Conservation (phyloP, 1,284 basidiomycete species). For the Cystobasidium sp. region DNA sequence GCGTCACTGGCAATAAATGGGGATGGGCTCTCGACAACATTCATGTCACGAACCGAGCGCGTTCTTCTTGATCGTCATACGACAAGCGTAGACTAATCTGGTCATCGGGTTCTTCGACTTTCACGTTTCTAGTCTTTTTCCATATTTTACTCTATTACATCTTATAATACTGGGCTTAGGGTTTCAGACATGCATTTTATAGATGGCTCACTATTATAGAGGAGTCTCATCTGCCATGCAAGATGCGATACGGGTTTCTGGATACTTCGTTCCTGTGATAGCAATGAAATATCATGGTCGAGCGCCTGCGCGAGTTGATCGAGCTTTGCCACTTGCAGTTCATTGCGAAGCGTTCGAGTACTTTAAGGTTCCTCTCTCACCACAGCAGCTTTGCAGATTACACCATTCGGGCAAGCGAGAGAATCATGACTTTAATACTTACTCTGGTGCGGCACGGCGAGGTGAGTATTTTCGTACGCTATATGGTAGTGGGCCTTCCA, state of each 20-base stretch:
- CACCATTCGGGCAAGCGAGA: not conserved
- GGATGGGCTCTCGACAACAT: no score
- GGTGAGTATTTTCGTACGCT: constrained; percentile 2
- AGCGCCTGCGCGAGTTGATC: no score
- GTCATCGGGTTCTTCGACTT: no score
- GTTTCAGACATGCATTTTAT: not conserved
- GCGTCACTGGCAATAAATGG: no score
- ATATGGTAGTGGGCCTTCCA: not conserved
- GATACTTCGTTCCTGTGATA: no score
- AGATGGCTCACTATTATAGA: not conserved
- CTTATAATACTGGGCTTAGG: not conserved
- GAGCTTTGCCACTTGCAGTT: constrained; percentile 1
- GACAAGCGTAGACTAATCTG: no score
- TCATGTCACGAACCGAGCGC: no score
- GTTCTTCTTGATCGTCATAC: no score
- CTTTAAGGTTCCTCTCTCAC: no score
- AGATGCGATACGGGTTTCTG: no score
- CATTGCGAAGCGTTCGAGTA: not conserved
- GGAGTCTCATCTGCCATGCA: no score
- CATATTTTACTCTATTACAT: not conserved
- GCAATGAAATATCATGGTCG: no score
- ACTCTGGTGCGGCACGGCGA: constrained; percentile 44
- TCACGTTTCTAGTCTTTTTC: not conserved
- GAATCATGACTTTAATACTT: constrained; percentile 24
- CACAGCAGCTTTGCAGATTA: not conserved